phyloP scores from a whole-genome alignment of 495 filamentous ascomycete species.

The Lindgomyces ingoldianus region DNA sequence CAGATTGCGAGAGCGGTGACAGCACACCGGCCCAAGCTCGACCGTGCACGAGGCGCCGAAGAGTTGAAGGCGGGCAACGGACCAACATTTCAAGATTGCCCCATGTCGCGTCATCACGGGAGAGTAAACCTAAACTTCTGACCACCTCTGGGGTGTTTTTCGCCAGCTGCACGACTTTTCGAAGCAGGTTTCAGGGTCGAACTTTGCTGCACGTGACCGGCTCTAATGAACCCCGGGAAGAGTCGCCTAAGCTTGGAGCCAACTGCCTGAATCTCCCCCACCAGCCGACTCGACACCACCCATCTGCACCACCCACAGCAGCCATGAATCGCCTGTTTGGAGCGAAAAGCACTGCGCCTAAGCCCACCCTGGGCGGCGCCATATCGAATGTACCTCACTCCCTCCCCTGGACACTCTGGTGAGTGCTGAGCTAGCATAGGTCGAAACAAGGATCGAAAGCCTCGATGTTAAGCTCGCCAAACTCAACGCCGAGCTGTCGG shows the following conservation, averaged over 20 bases:
- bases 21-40: background rate
- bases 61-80: background rate
- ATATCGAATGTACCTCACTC: constrained; percentile 69
- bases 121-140: background rate
- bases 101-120: background rate
- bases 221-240: too few relatives aligned
- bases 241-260: background rate
- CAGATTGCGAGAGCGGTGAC: too few relatives aligned
- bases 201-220: background rate
- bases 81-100: background rate
- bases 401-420: constrained; percentile 21
- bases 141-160: background rate
- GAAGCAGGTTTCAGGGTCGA: background rate
- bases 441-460: constrained; percentile 80
- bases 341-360: constrained; percentile 81
- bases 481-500: constrained; percentile 84
- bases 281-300: background rate
- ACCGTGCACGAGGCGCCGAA: background rate
- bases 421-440: constrained; percentile 48
- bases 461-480: constrained; percentile 94
- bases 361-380: constrained; percentile 83
- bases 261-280: background rate
- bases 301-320: background rate
- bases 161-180: background rate
- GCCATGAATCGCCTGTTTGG: constrained; percentile 98